Base-by-base conservation (phyloP, 1,284 basidiomycete species). In the Vanrija sp. region DNA sequence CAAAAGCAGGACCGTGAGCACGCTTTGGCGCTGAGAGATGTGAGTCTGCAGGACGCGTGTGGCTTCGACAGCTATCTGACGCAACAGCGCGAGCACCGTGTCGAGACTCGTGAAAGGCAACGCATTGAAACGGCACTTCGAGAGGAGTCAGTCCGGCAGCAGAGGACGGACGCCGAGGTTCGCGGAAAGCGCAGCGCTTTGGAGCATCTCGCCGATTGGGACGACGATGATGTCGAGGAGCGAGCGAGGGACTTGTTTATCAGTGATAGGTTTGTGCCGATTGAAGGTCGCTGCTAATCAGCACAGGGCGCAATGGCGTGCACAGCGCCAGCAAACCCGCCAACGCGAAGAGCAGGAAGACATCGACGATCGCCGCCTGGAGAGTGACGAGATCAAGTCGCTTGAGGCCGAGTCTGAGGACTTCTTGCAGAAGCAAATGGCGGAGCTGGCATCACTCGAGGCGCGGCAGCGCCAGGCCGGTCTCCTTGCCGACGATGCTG, bases 371-470 rank as follows among this genome's bases (percentile, higher is more conserved):
- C 83, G 88, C 19, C 75, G 81, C 37, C 85, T 85, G 54, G 91
- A 94, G 73, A 86, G 87, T 48, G 85, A 86, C 45, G 89, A 94
- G 74, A 81, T 83, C 2, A 88, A 88, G 64, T 88, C 89, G 61
- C 78, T 93, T 19, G 84, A 88, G 41, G 81, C 83, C 24, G 90
- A 93, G 74, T 90, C 88, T 0, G 90, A 93, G 72, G 86, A 85
- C 57, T 92, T 93, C 80, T 79, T 93, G 49, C 87, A 88, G 38
- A 80, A 84, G 50, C 90, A 94, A 68, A 90, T 92, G 87, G 88
- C 88, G 59, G 90, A 94, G 71, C 85, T 93, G 83, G 87, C 89
- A 56, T 85, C 87, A 0, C 77, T 93, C 24, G 88, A 88, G 19
- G 87, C 88, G 45, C 86, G 90, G 67, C 89, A 94, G 66, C 84